Evolutionary conservation across 805 yeast species (phyloP), one percentile per base, ranked within the genome.

Genomic region (Wickerhamomyces mucosus): DNA sequence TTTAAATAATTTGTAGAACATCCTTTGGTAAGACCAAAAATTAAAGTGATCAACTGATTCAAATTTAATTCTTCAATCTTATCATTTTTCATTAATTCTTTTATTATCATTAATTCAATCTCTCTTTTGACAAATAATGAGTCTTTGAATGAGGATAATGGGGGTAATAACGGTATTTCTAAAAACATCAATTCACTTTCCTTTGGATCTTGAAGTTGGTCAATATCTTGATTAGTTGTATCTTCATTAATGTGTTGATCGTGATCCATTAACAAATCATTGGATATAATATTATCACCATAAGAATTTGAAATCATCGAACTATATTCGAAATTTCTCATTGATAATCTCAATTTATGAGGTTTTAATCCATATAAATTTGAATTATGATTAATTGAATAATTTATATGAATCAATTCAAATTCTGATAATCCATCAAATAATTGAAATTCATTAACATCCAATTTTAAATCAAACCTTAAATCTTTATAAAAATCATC

Each of bases 141-240:
- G 40, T 64, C 63, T 26, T 53, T 54, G 24, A 53, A 45, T 3
- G 65, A 48, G 3, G 67, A 52, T 18, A 60, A 39, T 12, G 54
- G 56, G n/a, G 56, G 51, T 8, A 51, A 28, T 20, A 53, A 31
- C 6, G 59, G 56, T 15, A 53, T 46, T 27, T 52, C 52, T 12
- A 50, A 26, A 27, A 29, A 41, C 13, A 23, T 23, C 26, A 13
- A 13, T 13, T 13, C 15, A 13, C 15, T 16, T 4, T 29, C 26
- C 16, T 10, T 11, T 26, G 18, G 8, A 27, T 5, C n/a, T 33
- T 29, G 11, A 4, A 7, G 18, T n/a, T 12, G 16, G 10, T 23
- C 13, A 5, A 16, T 15, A 23, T 23, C 26, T 13, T 23, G 16
- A 7, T 23, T 13, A 21, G 24, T 21, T 21, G 13, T n/a, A n/a